These are phyloP conservation scores for sorghum (Sorghum bicolor) DNA, from an alignment of 176 grass and related monocot species.

Conservation along the genomic window DNA sequence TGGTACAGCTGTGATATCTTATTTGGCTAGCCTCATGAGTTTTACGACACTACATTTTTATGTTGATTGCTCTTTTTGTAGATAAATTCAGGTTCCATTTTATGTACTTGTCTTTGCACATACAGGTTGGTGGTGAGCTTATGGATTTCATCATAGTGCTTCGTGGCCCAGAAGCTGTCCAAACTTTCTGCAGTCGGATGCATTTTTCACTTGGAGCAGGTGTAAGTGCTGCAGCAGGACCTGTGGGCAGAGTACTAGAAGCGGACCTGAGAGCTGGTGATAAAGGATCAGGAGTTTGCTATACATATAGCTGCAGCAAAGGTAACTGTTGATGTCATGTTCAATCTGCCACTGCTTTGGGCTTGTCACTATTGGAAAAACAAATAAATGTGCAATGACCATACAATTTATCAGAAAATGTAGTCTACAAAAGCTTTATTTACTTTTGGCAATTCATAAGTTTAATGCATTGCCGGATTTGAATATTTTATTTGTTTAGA, in stretches of 20 bases:
- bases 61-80: neutral
- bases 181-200: constrained; percentile 71
- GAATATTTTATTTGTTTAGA: neutral
- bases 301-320: constrained; percentile 98
- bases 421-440: neutral
- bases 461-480: neutral
- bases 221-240: constrained; percentile 80
- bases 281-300: constrained; percentile 75
- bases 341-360: neutral
- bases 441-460: neutral
- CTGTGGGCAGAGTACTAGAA: constrained; percentile 85
- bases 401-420: neutral
- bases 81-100: constrained; percentile 3
- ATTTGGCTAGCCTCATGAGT: neutral
- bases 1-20: neutral
- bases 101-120: constrained; percentile 13
- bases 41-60: neutral
- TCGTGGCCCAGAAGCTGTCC: constrained; percentile 59
- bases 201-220: constrained; percentile 87
- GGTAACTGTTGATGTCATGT: constrained; percentile 35
- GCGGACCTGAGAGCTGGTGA: constrained; percentile 78
- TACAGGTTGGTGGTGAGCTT: constrained; percentile 71
- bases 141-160: constrained; percentile 93
- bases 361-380: neutral
- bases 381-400: neutral